Conservation (phyloP, 768 basidiomycete species). For the Amanita inopinata region DNA sequence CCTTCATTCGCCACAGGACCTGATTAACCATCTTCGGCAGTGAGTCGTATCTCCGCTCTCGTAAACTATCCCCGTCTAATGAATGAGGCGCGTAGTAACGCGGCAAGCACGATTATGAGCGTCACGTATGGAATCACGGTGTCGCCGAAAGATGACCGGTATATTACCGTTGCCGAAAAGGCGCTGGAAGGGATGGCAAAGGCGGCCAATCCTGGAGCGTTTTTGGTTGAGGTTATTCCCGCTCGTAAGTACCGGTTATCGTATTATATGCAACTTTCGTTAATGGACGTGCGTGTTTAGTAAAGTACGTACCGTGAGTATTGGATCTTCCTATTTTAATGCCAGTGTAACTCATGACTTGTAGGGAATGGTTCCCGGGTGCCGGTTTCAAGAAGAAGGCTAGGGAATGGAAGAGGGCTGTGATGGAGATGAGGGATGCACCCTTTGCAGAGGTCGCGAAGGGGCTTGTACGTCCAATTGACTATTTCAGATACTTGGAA, state of each 20-base stretch:
- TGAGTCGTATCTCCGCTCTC: constrained; percentile 18
- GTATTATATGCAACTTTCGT: too few species aligned
- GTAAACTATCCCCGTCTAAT: not conserved
- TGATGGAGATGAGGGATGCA: constrained; percentile 38
- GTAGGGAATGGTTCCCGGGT: constrained; percentile 26
- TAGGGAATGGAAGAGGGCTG: constrained; percentile 36
- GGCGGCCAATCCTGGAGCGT: constrained; percentile 42
- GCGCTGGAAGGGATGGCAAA: constrained; percentile 41
- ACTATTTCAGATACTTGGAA: too few species aligned
- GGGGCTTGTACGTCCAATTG: constrained; percentile 29
- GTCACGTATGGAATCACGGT: constrained; percentile 42
- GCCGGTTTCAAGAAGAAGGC: constrained; percentile 16
- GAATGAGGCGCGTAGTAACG: constrained; percentile 25
- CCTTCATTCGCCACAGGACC: constrained; percentile 29
- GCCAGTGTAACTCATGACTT: too few species aligned
- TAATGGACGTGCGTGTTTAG: constrained; percentile 23
- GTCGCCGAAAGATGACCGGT: constrained; percentile 31
- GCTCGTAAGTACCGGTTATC: constrained; percentile 17
- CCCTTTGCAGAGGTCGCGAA: constrained; percentile 28
- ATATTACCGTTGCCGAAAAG: constrained; percentile 42
- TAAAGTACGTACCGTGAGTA: constrained; percentile 39
- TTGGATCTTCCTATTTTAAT: too few species aligned
- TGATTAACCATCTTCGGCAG: constrained; percentile 42
- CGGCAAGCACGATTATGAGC: constrained; percentile 44
- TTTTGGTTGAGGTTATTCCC: constrained; percentile 43